phyloP scores from a whole-genome alignment of 2,329 filamentous ascomycete genomes.

The Penicillium sp. region DNA sequence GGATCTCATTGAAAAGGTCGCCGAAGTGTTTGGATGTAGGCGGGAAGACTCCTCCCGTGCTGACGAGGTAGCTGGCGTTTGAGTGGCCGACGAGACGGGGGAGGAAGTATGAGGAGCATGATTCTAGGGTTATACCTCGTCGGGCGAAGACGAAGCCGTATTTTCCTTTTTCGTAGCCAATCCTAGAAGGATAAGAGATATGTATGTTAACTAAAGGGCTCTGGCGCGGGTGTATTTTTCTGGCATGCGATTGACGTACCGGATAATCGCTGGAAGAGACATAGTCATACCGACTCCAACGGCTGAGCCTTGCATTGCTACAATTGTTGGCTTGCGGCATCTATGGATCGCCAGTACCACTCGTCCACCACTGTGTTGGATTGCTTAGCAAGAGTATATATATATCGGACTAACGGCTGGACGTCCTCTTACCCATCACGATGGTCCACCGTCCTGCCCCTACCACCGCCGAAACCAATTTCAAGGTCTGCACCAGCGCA shows the following conservation, averaged over 20 bases:
- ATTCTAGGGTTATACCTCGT: conserved; percentile 71
- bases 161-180: conserved; percentile 60
- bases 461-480: conserved; percentile 48
- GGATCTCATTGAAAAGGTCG: conserved; percentile 65
- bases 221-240: too few relatives aligned
- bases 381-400: conserved; percentile 44
- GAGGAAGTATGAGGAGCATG: conserved; percentile 69
- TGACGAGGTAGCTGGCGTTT: conserved; percentile 45
- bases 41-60: conserved; percentile 63
- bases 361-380: conserved; percentile 28
- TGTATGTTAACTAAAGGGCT: background rate
- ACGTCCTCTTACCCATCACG: conserved; percentile 51
- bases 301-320: conserved; percentile 56
- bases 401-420: background rate
- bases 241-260: conserved; percentile 17
- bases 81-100: conserved; percentile 63
- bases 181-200: conserved; percentile 27
- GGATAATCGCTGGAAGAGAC: conserved; percentile 58
- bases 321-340: conserved; percentile 59
- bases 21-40: conserved; percentile 50
- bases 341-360: conserved; percentile 54
- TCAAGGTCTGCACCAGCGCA: conserved; percentile 60
- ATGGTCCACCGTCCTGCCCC: conserved; percentile 46
- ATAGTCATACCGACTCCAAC: conserved; percentile 61
- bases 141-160: conserved; percentile 74